Percentiles rank a stretch among this genome's conserved stretches.
phyloP scores from a whole-genome alignment of 2,329 filamentous ascomycete genomes.

The Leptographium procerum region DNA sequence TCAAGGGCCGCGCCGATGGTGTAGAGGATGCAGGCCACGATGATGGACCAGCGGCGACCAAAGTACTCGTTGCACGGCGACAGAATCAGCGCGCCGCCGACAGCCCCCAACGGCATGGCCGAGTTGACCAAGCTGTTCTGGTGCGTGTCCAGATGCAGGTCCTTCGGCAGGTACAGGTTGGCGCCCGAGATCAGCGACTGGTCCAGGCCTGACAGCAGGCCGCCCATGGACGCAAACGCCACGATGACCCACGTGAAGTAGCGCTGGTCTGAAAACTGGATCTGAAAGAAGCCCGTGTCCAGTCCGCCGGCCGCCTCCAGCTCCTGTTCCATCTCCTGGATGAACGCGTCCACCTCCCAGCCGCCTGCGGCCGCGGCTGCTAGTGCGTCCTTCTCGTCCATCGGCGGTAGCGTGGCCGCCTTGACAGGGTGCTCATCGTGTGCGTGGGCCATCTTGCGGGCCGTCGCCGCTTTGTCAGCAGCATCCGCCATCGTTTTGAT shows the following conservation, averaged over 20 bases:
- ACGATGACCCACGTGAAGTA: constrained; percentile 59
- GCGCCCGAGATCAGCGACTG: constrained; percentile 64
- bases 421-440: not conserved
- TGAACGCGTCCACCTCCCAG: constrained; percentile 2
- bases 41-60: constrained; percentile 56
- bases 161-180: constrained; percentile 52
- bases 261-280: constrained; percentile 26
- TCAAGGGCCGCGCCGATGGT: constrained; percentile 58
- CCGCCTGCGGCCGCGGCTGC: not conserved
- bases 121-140: constrained; percentile 58
- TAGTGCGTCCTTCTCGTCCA: constrained; percentile 1
- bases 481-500: not conserved
- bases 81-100: constrained; percentile 57
- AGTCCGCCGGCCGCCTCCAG: constrained; percentile 16
- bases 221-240: constrained; percentile 64
- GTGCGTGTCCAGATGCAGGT: constrained; percentile 40
- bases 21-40: constrained; percentile 58
- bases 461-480: not conserved
- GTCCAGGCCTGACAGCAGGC: constrained; percentile 59
- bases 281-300: constrained; percentile 20
- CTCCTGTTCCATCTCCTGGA: constrained; percentile 4
- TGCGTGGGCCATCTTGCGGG: not conserved
- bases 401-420: not conserved
- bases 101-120: constrained; percentile 60
- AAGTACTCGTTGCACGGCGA: constrained; percentile 56